Base-by-base conservation (phyloP, 352 stramenopile species). In the Phytophthora pisi region DNA sequence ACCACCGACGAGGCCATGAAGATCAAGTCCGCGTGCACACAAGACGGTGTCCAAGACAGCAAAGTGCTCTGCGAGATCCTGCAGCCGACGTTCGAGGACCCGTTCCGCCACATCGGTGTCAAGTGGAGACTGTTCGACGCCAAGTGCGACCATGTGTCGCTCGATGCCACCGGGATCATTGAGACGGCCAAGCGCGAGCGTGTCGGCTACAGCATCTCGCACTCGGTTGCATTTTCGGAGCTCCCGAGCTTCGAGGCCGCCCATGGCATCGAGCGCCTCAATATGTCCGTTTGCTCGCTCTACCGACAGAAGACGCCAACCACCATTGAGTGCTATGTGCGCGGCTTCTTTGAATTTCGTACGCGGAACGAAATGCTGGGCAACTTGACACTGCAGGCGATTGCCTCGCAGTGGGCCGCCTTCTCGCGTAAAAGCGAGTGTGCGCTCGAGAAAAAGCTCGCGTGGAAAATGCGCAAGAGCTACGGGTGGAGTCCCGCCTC, bases 291-390 rank as follows among this genome's bases (percentile, higher is more conserved):
- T 6, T 75, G 65, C 42, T 71, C 62, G 42, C 49, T 81, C 10
- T 82, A 72, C 51, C 59, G 59, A 9, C 56, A 79, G 36, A 62
- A 66, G 7, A 40, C 49, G 2, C 51, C 67, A 0, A 45, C 42
- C 1, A 64, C 53, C 0, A 62, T 84, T 5, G 77, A 84, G 7
- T 71, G 77, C 30, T 81, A 76, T 57, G 64, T 74, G 36, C 68
- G 64, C n/a, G 66, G 59, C 15, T 68, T 63, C 34, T 63, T 79
- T n/a, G 70, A 81, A 5, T 57, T 30, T 18, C 60, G 4, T 8
- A 62, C 24, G 59, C 63, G 58, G 68, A 70, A 49, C 30, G 56
- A 65, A 42, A 70, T 53, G 24, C 28, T 56, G 4, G 34, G 45
- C 34, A 64, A 61, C 50, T 30, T 66, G 5, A 31, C 55, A 16